A percentile compares a stretch with the other conserved stretches of the same genome.
phyloP scores from a whole-genome alignment of 495 filamentous ascomycete genomes.

The Penicillium bialowiezense region DNA sequence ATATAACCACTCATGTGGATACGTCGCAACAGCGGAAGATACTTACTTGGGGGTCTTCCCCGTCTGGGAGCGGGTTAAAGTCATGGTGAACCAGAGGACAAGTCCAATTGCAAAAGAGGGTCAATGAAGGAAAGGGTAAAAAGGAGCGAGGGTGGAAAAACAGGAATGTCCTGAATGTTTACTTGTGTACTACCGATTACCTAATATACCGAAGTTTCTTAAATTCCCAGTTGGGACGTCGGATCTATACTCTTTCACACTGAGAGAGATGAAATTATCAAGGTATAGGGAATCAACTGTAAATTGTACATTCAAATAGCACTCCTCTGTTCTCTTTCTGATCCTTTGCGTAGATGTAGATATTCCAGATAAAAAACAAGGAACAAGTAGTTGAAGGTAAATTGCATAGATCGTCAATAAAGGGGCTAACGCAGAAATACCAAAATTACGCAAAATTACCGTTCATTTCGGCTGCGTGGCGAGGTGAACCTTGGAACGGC shows the following conservation, averaged over 20 bases:
- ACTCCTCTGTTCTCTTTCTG: no score
- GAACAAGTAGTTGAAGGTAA: no score
- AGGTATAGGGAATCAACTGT: no score
- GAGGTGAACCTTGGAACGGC: no score
- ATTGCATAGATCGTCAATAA: no score
- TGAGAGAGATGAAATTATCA: no score
- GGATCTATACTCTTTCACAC: no score
- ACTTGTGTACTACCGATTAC: constrained; percentile 14
- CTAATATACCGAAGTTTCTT: not conserved
- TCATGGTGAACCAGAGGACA: constrained; percentile 31
- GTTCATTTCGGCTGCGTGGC: no score
- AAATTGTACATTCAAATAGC: no score
- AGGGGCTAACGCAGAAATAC: no score
- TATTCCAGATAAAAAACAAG: no score
- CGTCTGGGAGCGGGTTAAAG: constrained; percentile 48
- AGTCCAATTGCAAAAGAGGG: constrained; percentile 19
- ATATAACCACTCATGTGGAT: constrained; percentile 12
- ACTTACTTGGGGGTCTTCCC: constrained; percentile 52
- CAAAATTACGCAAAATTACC: not conserved
- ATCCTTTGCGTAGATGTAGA: no score
- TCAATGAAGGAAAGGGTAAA: constrained; percentile 8
- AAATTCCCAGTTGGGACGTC: not conserved
- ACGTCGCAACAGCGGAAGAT: constrained; percentile 17
- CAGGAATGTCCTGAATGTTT: constrained; percentile 26
- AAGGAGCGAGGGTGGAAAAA: constrained; percentile 16